These are phyloP conservation scores for Chalciporus chontae DNA, from an alignment of 768 basidiomycete genomes.

Conservation along the genomic window DNA sequence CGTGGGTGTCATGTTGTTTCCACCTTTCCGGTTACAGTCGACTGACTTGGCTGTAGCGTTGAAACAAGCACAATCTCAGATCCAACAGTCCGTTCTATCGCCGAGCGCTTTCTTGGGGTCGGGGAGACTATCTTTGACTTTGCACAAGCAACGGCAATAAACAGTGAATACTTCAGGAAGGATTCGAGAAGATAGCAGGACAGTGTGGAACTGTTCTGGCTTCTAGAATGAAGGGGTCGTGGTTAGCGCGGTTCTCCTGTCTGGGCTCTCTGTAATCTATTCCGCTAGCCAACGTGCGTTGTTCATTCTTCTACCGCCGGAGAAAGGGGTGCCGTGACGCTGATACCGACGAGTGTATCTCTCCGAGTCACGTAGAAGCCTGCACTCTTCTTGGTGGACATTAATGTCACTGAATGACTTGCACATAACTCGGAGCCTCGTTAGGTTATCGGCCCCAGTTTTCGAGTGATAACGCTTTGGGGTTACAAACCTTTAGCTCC, in stretches of 20 bases:
- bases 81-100: conserved; percentile 67
- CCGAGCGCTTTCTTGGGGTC: conserved; percentile 78
- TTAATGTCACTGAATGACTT: not conserved
- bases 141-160: conserved; percentile 80
- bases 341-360: conserved; percentile 8
- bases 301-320: conserved; percentile 15
- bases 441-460: not conserved
- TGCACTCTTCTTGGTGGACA: conserved; percentile 2
- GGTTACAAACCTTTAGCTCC: not conserved
- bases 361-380: conserved; percentile 5
- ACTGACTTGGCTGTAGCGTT: conserved; percentile 42
- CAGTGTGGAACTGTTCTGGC: not conserved
- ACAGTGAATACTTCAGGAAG: conserved; percentile 77
- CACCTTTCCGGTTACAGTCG: not conserved
- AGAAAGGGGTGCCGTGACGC: conserved; percentile 7
- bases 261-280: conserved; percentile 29
- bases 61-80: conserved; percentile 71
- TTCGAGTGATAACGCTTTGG: too few relatives aligned
- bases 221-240: conserved; percentile 1
- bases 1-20: conserved; percentile 50
- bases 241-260: conserved; percentile 13
- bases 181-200: conserved; percentile 35
- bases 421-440: not conserved
- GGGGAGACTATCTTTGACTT: conserved; percentile 91
- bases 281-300: conserved; percentile 22